phyloP scores from a whole-genome alignment of 169 alveolate genomes.

The Plasmodium inui region DNA sequence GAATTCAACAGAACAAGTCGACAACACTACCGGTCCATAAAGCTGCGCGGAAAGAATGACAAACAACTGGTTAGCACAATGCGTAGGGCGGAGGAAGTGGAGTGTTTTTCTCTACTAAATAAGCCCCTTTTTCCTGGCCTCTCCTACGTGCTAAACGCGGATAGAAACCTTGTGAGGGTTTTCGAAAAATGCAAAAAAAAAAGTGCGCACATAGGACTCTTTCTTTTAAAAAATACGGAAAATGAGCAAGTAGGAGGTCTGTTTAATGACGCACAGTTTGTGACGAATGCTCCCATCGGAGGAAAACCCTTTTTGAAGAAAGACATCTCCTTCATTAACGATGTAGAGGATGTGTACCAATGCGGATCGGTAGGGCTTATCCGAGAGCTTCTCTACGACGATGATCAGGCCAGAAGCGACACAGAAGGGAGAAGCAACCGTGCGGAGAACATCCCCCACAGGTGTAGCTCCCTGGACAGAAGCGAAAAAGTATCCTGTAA shows the following conservation, averaged over 20 bases:
- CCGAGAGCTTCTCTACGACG: constrained; percentile 8
- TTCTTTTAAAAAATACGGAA: constrained; percentile 22
- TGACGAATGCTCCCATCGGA: neutral
- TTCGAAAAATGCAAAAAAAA: constrained; percentile 20
- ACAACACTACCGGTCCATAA: constrained; percentile 39
- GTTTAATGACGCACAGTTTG: neutral
- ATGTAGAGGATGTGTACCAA: neutral
- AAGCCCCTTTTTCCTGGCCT: constrained; percentile 73
- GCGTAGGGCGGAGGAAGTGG: neutral
- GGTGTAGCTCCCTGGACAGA: neutral
- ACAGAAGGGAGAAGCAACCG: neutral
- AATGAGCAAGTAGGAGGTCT: constrained; percentile 4
- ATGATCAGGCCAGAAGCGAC: neutral
- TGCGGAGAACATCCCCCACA: neutral
- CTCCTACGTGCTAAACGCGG: constrained; percentile 39
- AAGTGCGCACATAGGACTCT: constrained; percentile 35
- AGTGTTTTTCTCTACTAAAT: constrained; percentile 20
- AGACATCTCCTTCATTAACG: constrained; percentile 16
- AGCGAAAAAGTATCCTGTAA: neutral
- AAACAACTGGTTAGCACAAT: constrained; percentile 6
- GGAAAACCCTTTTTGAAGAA: neutral
- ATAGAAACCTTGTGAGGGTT: constrained; percentile 5
- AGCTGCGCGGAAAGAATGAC: neutral
- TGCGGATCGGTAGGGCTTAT: constrained; percentile 43
- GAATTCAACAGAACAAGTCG: neutral